phyloP scores from a whole-genome alignment of 2,329 filamentous ascomycete species.

The Coleophoma cylindrospora region DNA sequence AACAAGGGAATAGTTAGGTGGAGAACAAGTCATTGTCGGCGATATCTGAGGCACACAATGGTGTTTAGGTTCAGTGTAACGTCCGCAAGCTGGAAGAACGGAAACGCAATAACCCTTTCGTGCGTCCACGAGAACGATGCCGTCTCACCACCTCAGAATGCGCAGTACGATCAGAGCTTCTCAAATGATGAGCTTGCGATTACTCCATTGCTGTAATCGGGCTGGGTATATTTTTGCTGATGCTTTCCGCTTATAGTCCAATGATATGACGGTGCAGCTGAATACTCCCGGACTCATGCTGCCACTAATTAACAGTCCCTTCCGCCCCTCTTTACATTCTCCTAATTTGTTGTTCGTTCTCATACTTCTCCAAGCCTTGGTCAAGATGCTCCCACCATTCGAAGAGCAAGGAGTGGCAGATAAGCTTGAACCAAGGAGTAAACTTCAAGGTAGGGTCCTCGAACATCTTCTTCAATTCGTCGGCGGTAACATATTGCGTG shows the following conservation, averaged over 20 bases:
- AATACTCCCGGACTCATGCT: background rate
- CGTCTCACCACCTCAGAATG: too few species aligned
- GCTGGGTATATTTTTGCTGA: background rate
- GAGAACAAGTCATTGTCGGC: too few species aligned
- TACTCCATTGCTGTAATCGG: too few species aligned
- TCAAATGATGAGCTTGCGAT: too few species aligned
- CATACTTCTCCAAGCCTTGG: constrained; percentile 75
- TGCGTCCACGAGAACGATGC: too few species aligned
- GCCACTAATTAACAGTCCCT: background rate
- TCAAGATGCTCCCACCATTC: constrained; percentile 94
- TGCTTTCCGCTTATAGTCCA: background rate
- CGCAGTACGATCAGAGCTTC: too few species aligned
- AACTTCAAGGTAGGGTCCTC: constrained; percentile 75
- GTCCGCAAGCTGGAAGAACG: too few species aligned
- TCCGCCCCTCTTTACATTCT: constrained; percentile 56
- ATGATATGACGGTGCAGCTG: too few species aligned
- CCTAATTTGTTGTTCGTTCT: constrained; percentile 80
- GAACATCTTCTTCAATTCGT: constrained; percentile 82
- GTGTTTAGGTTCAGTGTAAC: too few species aligned
- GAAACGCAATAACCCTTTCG: too few species aligned
- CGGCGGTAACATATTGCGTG: constrained; percentile 75
- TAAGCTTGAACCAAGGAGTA: constrained; percentile 99
- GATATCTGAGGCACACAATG: too few species aligned
- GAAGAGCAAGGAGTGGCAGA: constrained; percentile 95
- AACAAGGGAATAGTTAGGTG: too few species aligned